These are phyloP conservation scores for Stemphylium vesicarium DNA, from an alignment of 2,329 filamentous ascomycete genomes.

Conservation along the genomic window DNA sequence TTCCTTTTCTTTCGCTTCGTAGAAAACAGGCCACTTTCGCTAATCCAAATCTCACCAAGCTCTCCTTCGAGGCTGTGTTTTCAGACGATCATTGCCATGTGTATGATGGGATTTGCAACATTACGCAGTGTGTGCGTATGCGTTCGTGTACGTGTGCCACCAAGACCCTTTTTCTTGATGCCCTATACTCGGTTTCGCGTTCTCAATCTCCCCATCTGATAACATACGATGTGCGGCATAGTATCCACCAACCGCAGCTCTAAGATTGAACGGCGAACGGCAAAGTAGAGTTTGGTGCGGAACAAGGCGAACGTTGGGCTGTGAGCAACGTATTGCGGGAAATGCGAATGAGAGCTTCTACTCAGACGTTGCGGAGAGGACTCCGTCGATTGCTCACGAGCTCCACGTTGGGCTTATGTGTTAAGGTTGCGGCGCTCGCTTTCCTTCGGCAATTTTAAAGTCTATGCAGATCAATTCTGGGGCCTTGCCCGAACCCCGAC, in stretches of 20 bases:
- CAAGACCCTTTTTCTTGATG: no score
- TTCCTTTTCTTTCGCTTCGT: not conserved
- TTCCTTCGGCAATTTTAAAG: constrained; percentile 3
- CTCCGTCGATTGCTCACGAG: constrained; percentile 3
- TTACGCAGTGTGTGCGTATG: no score
- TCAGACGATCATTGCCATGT: not conserved
- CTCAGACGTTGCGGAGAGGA: not conserved
- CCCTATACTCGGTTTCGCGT: no score
- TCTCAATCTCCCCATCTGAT: not conserved
- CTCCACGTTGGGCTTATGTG: not conserved
- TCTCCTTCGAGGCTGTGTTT: no score
- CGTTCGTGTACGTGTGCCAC: no score
- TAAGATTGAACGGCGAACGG: not conserved
- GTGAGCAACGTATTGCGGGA: not conserved
- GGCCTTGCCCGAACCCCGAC: not conserved
- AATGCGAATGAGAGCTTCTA: not conserved
- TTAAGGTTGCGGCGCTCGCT: constrained; percentile 6
- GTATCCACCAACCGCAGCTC: not conserved
- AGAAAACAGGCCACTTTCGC: not conserved
- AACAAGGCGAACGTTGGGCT: constrained; percentile 2
- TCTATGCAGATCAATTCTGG: not conserved
- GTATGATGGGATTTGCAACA: not conserved
- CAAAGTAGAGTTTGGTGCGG: no score
- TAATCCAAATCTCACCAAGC: not conserved
- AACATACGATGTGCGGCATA: not conserved